These are phyloP conservation scores for Penicillium herquei DNA, from an alignment of 495 filamentous ascomycete genomes.

Conservation along the genomic window DNA sequence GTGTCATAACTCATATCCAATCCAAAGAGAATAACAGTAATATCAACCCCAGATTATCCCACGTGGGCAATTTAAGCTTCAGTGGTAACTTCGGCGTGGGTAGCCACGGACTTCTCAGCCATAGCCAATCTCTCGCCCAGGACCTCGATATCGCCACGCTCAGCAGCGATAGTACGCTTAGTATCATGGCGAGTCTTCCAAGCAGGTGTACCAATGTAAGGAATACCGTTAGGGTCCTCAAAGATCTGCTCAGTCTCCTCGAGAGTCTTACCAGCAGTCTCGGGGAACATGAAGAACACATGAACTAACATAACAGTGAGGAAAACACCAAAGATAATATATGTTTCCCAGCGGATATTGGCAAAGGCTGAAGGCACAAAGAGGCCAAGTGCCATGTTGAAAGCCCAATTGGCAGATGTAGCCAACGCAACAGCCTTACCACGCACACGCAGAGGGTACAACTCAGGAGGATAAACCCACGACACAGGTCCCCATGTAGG, in stretches of 20 bases:
- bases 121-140: constrained; percentile 22
- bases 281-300: constrained; percentile 77
- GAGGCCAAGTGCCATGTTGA: constrained; percentile 75
- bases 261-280: constrained; percentile 77
- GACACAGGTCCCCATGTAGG: constrained; percentile 61
- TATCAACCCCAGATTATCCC: background rate
- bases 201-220: constrained; percentile 62
- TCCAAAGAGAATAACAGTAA: background rate
- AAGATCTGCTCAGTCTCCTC: constrained; percentile 75
- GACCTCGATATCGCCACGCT: constrained; percentile 25
- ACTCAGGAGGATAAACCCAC: constrained; percentile 66
- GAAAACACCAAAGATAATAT: constrained; percentile 76
- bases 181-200: constrained; percentile 57
- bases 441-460: constrained; percentile 62
- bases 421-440: constrained; percentile 65
- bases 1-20: background rate
- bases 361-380: constrained; percentile 70
- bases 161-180: constrained; percentile 26
- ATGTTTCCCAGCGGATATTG: constrained; percentile 70
- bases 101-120: constrained; percentile 17
- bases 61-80: constrained; percentile 2
- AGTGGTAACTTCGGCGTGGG: constrained; percentile 13
- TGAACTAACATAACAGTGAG: constrained; percentile 66
- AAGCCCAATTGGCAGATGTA: constrained; percentile 72
- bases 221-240: constrained; percentile 57